Conservation (phyloP, 192 early-diverging fungal species). For the Phycomyces blakesleeanus region DNA sequence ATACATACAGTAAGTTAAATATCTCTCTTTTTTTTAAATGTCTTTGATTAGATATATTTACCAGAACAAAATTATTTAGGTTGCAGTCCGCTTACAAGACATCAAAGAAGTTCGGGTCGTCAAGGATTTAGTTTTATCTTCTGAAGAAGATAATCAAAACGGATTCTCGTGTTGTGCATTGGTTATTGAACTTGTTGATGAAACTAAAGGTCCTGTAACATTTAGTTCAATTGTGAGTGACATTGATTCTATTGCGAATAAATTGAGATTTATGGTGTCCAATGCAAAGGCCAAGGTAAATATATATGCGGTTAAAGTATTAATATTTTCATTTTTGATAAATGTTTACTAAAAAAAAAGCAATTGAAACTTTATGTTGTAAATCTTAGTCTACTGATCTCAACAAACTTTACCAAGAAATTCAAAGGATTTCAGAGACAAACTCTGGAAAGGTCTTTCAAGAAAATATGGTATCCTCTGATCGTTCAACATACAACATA, state of each 20-base stretch:
- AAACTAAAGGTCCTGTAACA: constrained; percentile 19
- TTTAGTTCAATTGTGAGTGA: constrained; percentile 20
- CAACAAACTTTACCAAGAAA: too few relatives aligned
- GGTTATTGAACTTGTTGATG: neutral
- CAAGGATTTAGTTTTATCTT: neutral
- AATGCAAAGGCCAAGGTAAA: constrained; percentile 8
- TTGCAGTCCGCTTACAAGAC: constrained; percentile 43
- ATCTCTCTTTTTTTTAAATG: neutral
- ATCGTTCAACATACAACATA: too few relatives aligned
- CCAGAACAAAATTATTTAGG: constrained; percentile 11
- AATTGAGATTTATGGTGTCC: constrained; percentile 21
- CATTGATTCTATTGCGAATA: constrained; percentile 24
- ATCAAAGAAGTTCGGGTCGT: constrained; percentile 30
- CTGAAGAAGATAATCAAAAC: constrained; percentile 1
- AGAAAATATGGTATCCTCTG: too few relatives aligned
- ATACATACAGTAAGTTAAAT: constrained; percentile 44
- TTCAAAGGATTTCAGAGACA: too few relatives aligned
- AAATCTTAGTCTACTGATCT: too few relatives aligned
- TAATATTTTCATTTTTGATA: too few relatives aligned
- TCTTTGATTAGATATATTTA: neutral
- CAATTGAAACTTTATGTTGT: too few relatives aligned
- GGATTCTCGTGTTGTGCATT: constrained; percentile 12
- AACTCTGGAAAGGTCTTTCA: too few relatives aligned
- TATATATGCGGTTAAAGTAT: neutral
- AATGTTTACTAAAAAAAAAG: too few relatives aligned